phyloP scores from a whole-genome alignment of 1,139 yeast genomes.

The Geotrichum bryndzae region DNA sequence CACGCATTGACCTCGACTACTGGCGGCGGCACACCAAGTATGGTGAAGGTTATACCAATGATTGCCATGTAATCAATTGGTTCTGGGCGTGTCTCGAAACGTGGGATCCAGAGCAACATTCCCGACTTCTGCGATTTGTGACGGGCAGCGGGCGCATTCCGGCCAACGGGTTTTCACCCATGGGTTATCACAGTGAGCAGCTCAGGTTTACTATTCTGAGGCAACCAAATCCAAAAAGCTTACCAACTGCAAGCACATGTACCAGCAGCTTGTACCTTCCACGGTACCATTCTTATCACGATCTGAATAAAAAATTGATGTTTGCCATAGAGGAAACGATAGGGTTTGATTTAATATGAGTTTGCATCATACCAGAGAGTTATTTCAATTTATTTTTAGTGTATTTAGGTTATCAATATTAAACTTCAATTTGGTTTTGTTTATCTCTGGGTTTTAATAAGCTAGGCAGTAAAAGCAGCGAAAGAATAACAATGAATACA shows the following conservation, averaged over 20 bases:
- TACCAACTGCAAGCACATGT: conserved; percentile 94
- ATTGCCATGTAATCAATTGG: conserved; percentile 95
- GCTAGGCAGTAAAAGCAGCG: too few relatives aligned
- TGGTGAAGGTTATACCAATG: conserved; percentile 84
- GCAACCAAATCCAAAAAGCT: conserved; percentile 87
- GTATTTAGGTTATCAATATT: too few relatives aligned
- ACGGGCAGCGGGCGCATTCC: conserved; percentile 99
- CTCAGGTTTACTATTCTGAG: conserved; percentile 96
- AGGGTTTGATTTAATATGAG: conserved; percentile 89
- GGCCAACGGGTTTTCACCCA: conserved; percentile 94
- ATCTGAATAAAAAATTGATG: conserved; percentile 71
- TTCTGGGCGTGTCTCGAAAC: conserved; percentile 90
- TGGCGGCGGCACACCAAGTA: conserved; percentile 99
- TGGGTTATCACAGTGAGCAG: conserved; percentile 98
- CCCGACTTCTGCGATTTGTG: conserved; percentile 89
- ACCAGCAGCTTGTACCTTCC: conserved; percentile 91
- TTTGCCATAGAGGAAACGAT: conserved; percentile 90
- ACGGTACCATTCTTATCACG: conserved; percentile 66
- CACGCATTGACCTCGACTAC: conserved; percentile 94
- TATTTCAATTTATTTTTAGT: too few relatives aligned
- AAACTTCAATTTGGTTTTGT: too few relatives aligned
- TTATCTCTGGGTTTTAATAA: too few relatives aligned
- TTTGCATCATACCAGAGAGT: too few relatives aligned
- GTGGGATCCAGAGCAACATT: conserved; percentile 96
- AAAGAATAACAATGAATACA: too few relatives aligned